These are phyloP conservation scores for Arthrinium puccinioides DNA, from an alignment of 2,329 filamentous ascomycete species.

Conservation along the genomic window DNA sequence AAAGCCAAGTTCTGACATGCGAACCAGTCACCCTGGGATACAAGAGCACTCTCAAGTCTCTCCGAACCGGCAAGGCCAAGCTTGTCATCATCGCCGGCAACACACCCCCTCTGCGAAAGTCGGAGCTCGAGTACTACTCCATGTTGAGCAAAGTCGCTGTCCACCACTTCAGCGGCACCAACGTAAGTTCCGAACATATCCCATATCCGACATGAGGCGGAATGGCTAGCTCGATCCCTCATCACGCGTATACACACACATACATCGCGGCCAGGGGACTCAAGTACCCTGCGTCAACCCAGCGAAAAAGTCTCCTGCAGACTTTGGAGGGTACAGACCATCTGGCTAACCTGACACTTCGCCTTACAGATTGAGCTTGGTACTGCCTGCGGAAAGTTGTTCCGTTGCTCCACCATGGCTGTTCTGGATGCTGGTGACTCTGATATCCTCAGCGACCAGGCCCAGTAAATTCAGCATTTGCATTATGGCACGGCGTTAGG, in stretches of 20 bases:
- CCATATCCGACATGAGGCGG: too few relatives aligned
- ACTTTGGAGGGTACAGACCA: conserved; percentile 79
- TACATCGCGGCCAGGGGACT: background rate
- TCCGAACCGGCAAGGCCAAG: conserved; percentile 97
- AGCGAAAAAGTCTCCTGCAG: conserved; percentile 79
- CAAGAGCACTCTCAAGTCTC: conserved; percentile 82
- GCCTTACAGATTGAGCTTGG: conserved; percentile 83
- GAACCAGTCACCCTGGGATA: conserved; percentile 82
- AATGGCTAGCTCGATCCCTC: too few relatives aligned
- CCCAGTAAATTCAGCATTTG: conserved; percentile 40
- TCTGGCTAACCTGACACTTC: conserved; percentile 45
- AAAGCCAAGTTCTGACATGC: conserved; percentile 30
- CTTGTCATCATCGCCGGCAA: conserved; percentile 72
- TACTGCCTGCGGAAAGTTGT: conserved; percentile 98
- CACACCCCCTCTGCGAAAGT: conserved; percentile 96
- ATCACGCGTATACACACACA: too few relatives aligned
- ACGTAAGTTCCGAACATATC: conserved; percentile 65
- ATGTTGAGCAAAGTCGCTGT: conserved; percentile 92
- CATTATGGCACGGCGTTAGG: conserved; percentile 19
- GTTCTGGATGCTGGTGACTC: conserved; percentile 97
- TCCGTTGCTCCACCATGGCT: conserved; percentile 95
- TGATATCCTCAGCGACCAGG: conserved; percentile 83
- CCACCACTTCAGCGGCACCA: conserved; percentile 97
- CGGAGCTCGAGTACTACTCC: conserved; percentile 85
- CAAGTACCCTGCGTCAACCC: conserved; percentile 47